Percentiles rank a stretch among this genome's conserved stretches.
phyloP scores from a whole-genome alignment of 305 asterid genomes.

The Solanum hybrid region DNA sequence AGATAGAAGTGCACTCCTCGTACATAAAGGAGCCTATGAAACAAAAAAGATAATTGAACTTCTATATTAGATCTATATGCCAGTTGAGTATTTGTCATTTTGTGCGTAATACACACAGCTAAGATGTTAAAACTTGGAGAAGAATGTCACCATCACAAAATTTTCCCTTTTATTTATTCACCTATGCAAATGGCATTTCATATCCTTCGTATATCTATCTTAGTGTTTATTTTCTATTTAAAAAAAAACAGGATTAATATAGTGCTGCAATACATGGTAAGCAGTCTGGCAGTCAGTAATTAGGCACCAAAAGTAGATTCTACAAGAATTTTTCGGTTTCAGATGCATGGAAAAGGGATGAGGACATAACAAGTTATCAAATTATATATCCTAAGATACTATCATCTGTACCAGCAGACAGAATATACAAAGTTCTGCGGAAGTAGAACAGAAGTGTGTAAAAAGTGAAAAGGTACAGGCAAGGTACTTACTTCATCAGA shows the following conservation, averaged over 20 bases:
- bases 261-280: neutral
- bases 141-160: neutral
- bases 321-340: too few species aligned
- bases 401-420: neutral
- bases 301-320: neutral
- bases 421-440: neutral
- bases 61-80: neutral
- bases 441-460: neutral
- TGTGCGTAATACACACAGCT: neutral
- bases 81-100: neutral
- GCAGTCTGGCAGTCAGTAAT: neutral
- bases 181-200: neutral
- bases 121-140: neutral
- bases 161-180: neutral
- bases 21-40: neutral
- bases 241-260: neutral
- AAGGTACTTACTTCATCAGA: constrained; percentile 49
- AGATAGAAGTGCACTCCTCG: neutral
- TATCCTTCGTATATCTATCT: neutral
- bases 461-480: neutral
- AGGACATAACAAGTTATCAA: too few species aligned
- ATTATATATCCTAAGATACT: neutral
- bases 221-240: neutral
- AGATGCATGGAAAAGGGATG: too few species aligned
- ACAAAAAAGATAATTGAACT: neutral